Base-by-base conservation (phyloP, 2,329 filamentous ascomycete species). In the Calonectria montana region DNA sequence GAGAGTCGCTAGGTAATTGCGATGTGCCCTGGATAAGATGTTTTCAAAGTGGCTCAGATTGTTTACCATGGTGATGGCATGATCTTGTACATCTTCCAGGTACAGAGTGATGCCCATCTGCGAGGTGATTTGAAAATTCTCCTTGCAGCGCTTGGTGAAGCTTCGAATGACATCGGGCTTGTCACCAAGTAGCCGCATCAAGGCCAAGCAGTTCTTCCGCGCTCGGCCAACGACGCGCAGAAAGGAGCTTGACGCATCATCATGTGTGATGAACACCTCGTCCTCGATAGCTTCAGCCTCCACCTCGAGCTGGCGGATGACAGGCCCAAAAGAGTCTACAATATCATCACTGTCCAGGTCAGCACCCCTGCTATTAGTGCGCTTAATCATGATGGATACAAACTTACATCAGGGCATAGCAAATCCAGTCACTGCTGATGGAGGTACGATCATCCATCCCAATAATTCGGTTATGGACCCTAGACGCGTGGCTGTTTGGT, bases 41-140 rank as follows among this genome's bases (percentile, higher is more conserved):
- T 98, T 98, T 83, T 99, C 97, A 78, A 98, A 98, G 82, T 99
- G 97, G 1, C 92, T 92, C 78, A 99, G 85, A 83, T 97, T 99
- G 77, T 94, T 96, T 90, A 98, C 97, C 96, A 98, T 98, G 55
- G 97, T 99, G 71, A 99, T 94, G 67, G 98, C 96, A 89, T 99
- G 97, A 84, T 99, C 97, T 84, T 99, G 97, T 75, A 99, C 98
- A 85, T 99, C 97, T 80, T 95, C 95, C 39, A 99, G 90, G 81
- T 99, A 99, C 80, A 99, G 91, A 23, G 96, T 97, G 75, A 99
- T 98, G 81, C 99, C 97, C 86, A 97, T 97, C 61, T 96, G 94
- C 7, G 97, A 97, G 1, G 97, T 98, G 65, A 98, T 94, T 76
- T 94, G 93, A 87, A 97, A 98, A 75, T 97, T 95, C 81, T 98